Conservation (phyloP, 805 yeast species). For the Yamadazyma paraphyllophila region DNA sequence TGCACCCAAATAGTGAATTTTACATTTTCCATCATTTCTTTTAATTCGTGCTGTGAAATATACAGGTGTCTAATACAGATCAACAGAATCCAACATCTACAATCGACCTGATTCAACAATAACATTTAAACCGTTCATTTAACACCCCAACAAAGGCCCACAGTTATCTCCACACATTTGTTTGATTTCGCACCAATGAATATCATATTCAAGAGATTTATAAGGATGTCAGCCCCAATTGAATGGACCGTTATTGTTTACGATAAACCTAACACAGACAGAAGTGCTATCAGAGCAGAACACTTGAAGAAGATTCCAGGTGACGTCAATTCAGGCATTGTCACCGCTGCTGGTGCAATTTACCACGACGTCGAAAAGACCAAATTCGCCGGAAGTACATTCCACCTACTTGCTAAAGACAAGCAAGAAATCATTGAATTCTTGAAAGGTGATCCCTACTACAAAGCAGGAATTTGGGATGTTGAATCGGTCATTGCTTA, state of each 20-base stretch:
- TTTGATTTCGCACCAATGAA: conserved; percentile 1
- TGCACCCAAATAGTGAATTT: no score
- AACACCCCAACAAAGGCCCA: background rate
- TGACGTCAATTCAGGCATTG: conserved; percentile 33
- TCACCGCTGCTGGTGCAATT: conserved; percentile 44
- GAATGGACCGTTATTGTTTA: conserved; percentile 69
- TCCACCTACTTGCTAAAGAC: conserved; percentile 61
- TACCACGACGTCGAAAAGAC: conserved; percentile 41
- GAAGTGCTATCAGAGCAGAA: conserved; percentile 49
- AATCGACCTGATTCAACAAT: no score
- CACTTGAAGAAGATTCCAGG: conserved; percentile 40
- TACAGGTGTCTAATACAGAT: no score
- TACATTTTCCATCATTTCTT: no score
- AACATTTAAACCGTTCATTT: background rate
- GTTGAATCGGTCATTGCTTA: conserved; percentile 56
- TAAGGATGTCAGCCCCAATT: conserved; percentile 22
- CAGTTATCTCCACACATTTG: background rate
- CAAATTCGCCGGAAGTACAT: conserved; percentile 66
- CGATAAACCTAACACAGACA: conserved; percentile 65
- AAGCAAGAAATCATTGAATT: conserved; percentile 64
- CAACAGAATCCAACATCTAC: no score
- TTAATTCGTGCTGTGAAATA: no score
- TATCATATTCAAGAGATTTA: conserved; percentile 12
- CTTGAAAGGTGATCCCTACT: conserved; percentile 62
- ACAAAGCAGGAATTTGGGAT: conserved; percentile 74